Conservation (phyloP, 208 protist species). For the Leishmania turanica region DNA sequence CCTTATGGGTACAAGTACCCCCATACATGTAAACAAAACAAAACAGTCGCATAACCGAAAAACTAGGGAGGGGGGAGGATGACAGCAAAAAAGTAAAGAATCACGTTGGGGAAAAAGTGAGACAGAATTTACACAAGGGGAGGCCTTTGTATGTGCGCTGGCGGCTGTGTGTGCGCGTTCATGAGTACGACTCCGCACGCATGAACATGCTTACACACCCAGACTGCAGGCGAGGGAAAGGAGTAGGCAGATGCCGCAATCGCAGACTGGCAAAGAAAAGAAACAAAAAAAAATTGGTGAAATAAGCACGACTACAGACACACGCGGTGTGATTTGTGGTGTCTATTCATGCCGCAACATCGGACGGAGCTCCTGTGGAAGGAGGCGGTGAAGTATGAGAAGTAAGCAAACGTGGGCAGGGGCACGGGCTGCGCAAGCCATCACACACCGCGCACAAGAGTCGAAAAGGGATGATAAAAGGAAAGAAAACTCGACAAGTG, state of each 20-base stretch:
- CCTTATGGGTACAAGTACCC: neutral
- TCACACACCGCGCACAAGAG: neutral
- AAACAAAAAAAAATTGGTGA: too few species aligned
- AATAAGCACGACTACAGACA: neutral
- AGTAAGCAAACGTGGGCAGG: neutral
- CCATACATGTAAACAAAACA: neutral
- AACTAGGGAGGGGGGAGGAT: neutral
- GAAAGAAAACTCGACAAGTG: neutral
- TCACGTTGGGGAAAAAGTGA: neutral
- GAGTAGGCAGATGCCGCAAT: neutral
- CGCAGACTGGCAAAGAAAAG: neutral
- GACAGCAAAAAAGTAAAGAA: neutral
- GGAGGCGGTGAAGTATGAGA: neutral
- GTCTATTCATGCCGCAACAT: neutral
- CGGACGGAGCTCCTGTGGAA: neutral
- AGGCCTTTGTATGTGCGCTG: neutral
- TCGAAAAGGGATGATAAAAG: neutral
- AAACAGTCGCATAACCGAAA: neutral
- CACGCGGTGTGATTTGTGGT: neutral
- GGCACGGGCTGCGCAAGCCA: neutral
- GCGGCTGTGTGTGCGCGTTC: neutral
- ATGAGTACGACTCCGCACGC: neutral
- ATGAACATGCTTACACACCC: neutral
- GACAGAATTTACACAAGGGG: neutral
- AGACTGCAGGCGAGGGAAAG: neutral